A percentile compares a stretch with the other conserved stretches of the same genome.
Conservation (phyloP, 345 rosid species). For the Noccaea caerulescens region DNA sequence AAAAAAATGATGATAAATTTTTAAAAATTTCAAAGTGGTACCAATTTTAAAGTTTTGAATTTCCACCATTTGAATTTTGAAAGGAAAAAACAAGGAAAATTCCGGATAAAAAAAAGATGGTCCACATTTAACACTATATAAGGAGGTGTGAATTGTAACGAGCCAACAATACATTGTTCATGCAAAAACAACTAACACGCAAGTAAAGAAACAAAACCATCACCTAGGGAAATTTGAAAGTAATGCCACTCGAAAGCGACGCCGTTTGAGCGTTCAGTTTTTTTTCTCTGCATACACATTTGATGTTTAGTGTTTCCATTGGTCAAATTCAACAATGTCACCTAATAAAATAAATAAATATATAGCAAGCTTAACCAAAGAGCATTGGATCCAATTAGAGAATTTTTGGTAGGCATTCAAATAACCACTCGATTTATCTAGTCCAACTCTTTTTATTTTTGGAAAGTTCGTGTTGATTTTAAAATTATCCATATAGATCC, state of each 20-base stretch:
- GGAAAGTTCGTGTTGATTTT: background rate
- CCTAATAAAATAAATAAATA: background rate
- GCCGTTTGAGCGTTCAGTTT: constrained; percentile 2
- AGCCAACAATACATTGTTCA: constrained; percentile 33
- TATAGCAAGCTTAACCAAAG: background rate
- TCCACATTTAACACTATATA: constrained; percentile 32
- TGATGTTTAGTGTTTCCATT: constrained; percentile 21
- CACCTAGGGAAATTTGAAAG: background rate
- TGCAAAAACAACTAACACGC: constrained; percentile 27
- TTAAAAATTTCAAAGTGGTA: constrained; percentile 25
- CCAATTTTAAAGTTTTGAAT: constrained; percentile 30
- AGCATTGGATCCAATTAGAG: constrained; percentile 24
- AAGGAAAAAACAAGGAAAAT: background rate
- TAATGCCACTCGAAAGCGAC: constrained; percentile 34
- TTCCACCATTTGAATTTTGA: constrained; percentile 2
- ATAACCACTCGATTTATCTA: background rate
- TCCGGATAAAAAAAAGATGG: constrained; percentile 1
- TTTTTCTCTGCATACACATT: constrained; percentile 36
- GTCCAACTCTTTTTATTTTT: background rate
- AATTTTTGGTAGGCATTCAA: background rate
- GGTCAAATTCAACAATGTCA: constrained; percentile 34
- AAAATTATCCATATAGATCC: background rate
- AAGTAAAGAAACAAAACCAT: background rate
- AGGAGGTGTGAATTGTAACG: constrained; percentile 36
- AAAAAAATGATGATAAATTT: background rate